Evolutionary conservation across 2,329 filamentous ascomycete species (phyloP).

Genomic region (Lasiodiplodia sp.): DNA sequence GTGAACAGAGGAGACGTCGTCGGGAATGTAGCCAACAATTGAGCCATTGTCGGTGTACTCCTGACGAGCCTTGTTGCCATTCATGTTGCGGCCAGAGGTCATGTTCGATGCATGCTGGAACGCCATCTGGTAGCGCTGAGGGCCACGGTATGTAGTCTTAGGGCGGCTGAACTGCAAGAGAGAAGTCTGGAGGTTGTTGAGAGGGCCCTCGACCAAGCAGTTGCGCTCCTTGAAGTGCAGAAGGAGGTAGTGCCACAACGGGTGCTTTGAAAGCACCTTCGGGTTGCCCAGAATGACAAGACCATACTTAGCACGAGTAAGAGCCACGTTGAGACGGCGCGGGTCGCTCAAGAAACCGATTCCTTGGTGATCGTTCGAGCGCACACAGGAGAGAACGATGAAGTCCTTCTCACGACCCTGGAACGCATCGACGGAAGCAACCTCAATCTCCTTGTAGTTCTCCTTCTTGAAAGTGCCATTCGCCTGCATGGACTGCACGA

Average conservation of each 20-base stretch:
- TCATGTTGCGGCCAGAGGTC: conserved; percentile 54
- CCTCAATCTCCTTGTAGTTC: conserved; percentile 97
- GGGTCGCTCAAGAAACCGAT: conserved; percentile 99
- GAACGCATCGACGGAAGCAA: conserved; percentile 97
- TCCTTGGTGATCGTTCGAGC: conserved; percentile 98
- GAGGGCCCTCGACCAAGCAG: conserved; percentile 91
- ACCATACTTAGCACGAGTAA: conserved; percentile 96
- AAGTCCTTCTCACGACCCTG: conserved; percentile 99
- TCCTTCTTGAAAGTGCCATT: conserved; percentile 98
- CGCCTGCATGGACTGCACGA: conserved; percentile 99
- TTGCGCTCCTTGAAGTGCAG: conserved; percentile 97
- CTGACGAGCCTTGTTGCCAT: conserved; percentile 57
- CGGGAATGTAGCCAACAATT: conserved; percentile 92
- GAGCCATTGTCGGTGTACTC: conserved; percentile 80
- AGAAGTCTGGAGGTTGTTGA: conserved; percentile 95
- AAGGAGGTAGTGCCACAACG: conserved; percentile 94
- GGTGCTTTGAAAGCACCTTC: conserved; percentile 96
- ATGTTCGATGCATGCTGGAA: conserved; percentile 72
- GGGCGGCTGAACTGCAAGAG: conserved; percentile 94
- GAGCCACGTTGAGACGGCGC: conserved; percentile 92
- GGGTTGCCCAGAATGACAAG: conserved; percentile 97
- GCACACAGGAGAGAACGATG: conserved; percentile 95
- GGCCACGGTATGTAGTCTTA: conserved; percentile 88
- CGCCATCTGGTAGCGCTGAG: conserved; percentile 84
- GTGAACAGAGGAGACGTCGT: conserved; percentile 96